phyloP scores from a whole-genome alignment of 106 monocot species.

The Dendrobium catenatum region DNA sequence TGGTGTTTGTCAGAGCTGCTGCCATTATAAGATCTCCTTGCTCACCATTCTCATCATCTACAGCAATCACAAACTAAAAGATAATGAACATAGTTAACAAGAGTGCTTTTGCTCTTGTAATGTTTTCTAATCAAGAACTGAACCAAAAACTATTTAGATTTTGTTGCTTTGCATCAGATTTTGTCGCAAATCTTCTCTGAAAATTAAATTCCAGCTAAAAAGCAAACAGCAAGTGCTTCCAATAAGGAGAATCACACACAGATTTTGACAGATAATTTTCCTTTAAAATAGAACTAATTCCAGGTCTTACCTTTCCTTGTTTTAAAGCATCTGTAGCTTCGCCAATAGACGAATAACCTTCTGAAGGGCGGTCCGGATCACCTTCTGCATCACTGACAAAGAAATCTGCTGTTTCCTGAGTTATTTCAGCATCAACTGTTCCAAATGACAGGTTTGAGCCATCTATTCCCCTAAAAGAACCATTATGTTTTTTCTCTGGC shows the following conservation, averaged over 20 bases:
- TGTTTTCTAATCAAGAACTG: not conserved
- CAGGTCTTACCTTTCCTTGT: slow-evolving; percentile 43
- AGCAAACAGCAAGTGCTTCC: no score
- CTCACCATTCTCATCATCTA: slow-evolving; percentile 77
- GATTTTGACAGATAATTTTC: not conserved
- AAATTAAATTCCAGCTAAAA: no score
- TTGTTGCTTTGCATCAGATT: no score
- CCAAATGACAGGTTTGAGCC: slow-evolving; percentile 30
- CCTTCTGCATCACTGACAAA: slow-evolving; percentile 82
- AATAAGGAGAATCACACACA: not conserved
- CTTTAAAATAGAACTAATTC: not conserved
- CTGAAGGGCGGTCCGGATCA: slow-evolving; percentile 70
- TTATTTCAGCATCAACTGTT: slow-evolving; percentile 64
- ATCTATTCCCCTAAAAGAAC: slow-evolving; percentile 19
- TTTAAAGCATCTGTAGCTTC: slow-evolving; percentile 46
- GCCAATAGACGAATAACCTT: slow-evolving; percentile 58
- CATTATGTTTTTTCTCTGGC: slow-evolving; percentile 34
- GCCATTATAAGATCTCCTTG: slow-evolving; percentile 80
- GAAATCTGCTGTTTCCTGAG: slow-evolving; percentile 66
- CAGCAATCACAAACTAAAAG: slow-evolving; percentile 81
- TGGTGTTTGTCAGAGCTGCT: slow-evolving; percentile 50
- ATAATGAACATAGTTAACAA: slow-evolving; percentile 22
- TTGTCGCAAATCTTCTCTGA: no score
- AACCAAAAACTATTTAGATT: not conserved
- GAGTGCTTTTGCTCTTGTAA: slow-evolving; percentile 2